These are phyloP conservation scores for Cryptosporidium sp. DNA, from an alignment of 169 alveolate genomes.

Conservation along the genomic window DNA sequence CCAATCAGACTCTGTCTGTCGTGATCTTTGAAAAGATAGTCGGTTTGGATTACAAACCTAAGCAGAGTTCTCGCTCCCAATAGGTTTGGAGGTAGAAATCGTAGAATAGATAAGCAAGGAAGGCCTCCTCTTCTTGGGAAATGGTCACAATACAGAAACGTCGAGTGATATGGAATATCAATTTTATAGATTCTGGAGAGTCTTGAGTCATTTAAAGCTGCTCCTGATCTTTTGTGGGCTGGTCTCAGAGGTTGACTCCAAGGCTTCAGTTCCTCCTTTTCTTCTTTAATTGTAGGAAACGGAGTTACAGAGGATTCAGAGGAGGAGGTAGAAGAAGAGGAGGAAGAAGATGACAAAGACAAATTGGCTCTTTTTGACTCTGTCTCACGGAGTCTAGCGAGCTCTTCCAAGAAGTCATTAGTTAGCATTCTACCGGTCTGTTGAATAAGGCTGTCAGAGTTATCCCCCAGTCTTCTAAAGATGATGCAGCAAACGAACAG, in stretches of 20 bases:
- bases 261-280: not conserved
- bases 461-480: not conserved
- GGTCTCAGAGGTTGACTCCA: not conserved
- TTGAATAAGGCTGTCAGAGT: slow-evolving; percentile 13
- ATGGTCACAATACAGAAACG: slow-evolving; percentile 42
- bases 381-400: not conserved
- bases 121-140: slow-evolving; percentile 59
- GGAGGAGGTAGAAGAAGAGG: not conserved
- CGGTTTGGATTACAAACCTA: slow-evolving; percentile 41
- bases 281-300: not conserved
- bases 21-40: slow-evolving; percentile 31
- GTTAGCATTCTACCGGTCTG: slow-evolving; percentile 67
- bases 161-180: slow-evolving; percentile 36
- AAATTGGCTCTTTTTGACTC: not conserved
- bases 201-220: not conserved
- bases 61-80: slow-evolving; percentile 62
- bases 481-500: slow-evolving; percentile 37
- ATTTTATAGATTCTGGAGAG: slow-evolving; percentile 17
- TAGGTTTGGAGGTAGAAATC: slow-evolving; percentile 52
- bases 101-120: slow-evolving; percentile 45
- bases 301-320: not conserved
- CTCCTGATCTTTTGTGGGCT: not conserved
- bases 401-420: slow-evolving; percentile 55
- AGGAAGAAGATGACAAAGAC: not conserved
- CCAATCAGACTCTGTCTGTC: slow-evolving; percentile 17